Percentiles rank a stretch among this genome's conserved stretches.
Conservation (phyloP, 805 yeast genomes). For the Nakazawaea ishiwadae region DNA sequence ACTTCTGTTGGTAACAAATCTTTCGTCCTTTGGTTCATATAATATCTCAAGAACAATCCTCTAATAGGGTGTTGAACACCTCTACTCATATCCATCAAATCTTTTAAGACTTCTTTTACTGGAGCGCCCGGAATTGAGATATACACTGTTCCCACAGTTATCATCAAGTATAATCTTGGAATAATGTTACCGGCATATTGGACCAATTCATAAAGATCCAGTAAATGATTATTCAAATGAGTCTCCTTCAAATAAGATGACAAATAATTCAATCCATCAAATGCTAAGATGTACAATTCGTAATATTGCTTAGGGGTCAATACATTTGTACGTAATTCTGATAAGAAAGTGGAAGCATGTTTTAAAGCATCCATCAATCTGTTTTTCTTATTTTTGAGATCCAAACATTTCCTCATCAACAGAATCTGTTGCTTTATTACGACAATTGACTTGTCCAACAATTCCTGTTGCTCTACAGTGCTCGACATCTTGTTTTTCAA, state of each 20-base stretch:
- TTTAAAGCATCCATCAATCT: constrained; percentile 83
- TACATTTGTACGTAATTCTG: constrained; percentile 72
- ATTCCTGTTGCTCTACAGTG: constrained; percentile 22
- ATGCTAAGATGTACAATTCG: constrained; percentile 79
- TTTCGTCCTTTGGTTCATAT: constrained; percentile 78
- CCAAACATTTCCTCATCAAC: constrained; percentile 73
- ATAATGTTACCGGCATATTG: constrained; percentile 93
- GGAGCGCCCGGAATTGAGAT: constrained; percentile 78
- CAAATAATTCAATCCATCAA: constrained; percentile 72
- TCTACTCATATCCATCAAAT: constrained; percentile 95
- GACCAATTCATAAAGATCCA: constrained; percentile 89
- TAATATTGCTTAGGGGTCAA: constrained; percentile 89
- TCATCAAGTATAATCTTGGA: constrained; percentile 91
- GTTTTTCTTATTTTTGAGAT: constrained; percentile 35
- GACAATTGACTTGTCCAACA: constrained; percentile 38
- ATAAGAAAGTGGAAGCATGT: constrained; percentile 77
- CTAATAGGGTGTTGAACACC: constrained; percentile 95
- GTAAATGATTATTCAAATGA: constrained; percentile 68
- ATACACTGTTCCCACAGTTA: constrained; percentile 89
- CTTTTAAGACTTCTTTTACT: constrained; percentile 80
- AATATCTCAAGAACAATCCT: constrained; percentile 87
- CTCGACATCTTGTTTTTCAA: not conserved
- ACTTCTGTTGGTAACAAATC: constrained; percentile 43
- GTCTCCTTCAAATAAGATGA: constrained; percentile 60
- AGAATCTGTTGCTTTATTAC: constrained; percentile 65